Conservation (phyloP, 2,329 filamentous ascomycete species). For the Myriosclerotinia curreyana region DNA sequence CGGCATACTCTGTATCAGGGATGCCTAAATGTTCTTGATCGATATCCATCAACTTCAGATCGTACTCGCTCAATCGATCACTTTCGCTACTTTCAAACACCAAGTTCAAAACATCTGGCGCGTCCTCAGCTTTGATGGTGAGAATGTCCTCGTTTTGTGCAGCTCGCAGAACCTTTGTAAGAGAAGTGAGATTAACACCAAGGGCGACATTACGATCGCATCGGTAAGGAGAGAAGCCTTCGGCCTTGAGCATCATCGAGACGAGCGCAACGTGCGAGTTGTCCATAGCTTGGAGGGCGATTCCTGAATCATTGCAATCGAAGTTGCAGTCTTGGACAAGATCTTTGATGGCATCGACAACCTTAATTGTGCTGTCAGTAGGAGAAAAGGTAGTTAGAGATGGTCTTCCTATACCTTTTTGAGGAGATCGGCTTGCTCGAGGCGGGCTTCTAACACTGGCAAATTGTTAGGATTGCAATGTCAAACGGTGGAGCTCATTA, state of each 20-base stretch:
- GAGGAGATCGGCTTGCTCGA: constrained; percentile 88
- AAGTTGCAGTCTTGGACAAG: constrained; percentile 99
- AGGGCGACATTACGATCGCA: constrained; percentile 99
- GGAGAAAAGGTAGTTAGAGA: not conserved
- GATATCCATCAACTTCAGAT: constrained; percentile 99
- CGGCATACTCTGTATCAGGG: constrained; percentile 96
- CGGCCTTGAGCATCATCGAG: constrained; percentile 97
- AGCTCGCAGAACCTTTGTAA: constrained; percentile 95
- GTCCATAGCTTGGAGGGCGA: constrained; percentile 99
- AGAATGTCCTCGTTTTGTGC: constrained; percentile 92
- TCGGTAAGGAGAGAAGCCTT: constrained; percentile 90
- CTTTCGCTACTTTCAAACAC: constrained; percentile 87
- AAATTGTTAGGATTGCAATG: constrained; percentile 14
- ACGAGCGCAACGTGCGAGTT: constrained; percentile 99
- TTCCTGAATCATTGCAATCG: constrained; percentile 99
- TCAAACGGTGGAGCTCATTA: not conserved
- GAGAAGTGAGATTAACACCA: constrained; percentile 91
- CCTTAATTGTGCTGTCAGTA: constrained; percentile 50
- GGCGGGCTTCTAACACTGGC: constrained; percentile 86
- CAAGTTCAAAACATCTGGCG: constrained; percentile 91
- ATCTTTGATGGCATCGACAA: constrained; percentile 98
- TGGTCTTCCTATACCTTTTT: constrained; percentile 68
- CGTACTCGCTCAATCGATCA: constrained; percentile 96
- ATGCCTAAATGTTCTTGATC: constrained; percentile 99
- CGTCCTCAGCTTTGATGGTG: constrained; percentile 96